These are phyloP conservation scores for Acidomyces sp. DNA, from an alignment of 495 filamentous ascomycete genomes.

Conservation along the genomic window DNA sequence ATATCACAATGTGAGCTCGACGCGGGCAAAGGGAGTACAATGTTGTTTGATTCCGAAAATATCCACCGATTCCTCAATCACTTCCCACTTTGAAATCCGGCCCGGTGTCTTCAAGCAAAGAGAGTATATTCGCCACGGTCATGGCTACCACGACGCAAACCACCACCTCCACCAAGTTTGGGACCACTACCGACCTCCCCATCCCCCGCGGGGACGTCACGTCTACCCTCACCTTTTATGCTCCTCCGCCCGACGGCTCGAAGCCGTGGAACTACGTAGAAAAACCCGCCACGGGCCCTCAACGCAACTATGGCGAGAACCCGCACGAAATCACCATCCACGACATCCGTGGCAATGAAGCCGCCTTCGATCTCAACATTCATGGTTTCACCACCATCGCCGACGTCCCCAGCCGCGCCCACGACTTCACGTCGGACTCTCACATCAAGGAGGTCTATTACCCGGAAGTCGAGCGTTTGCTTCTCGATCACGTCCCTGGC, in stretches of 20 bases:
- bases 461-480: constrained; percentile 59
- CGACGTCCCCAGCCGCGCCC: constrained; percentile 39
- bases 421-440: constrained; percentile 49
- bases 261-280: constrained; percentile 61
- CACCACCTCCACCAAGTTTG: constrained; percentile 17
- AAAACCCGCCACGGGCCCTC: constrained; percentile 43
- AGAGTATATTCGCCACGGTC: not conserved
- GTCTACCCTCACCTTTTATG: constrained; percentile 56
- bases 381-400: constrained; percentile 53
- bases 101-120: no score
- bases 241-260: constrained; percentile 47
- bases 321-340: constrained; percentile 38
- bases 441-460: constrained; percentile 61
- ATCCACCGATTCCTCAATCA: no score
- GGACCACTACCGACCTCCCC: constrained; percentile 14
- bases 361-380: constrained; percentile 50
- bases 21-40: no score
- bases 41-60: no score
- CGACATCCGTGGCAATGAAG: constrained; percentile 56
- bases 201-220: constrained; percentile 57
- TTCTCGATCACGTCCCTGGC: constrained; percentile 49
- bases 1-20: not conserved
- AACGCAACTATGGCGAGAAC: constrained; percentile 45
- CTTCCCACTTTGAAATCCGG: no score
- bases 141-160: constrained; percentile 26